Conservation (phyloP, 805 yeast genomes). For the Lipomyces lipofer region DNA sequence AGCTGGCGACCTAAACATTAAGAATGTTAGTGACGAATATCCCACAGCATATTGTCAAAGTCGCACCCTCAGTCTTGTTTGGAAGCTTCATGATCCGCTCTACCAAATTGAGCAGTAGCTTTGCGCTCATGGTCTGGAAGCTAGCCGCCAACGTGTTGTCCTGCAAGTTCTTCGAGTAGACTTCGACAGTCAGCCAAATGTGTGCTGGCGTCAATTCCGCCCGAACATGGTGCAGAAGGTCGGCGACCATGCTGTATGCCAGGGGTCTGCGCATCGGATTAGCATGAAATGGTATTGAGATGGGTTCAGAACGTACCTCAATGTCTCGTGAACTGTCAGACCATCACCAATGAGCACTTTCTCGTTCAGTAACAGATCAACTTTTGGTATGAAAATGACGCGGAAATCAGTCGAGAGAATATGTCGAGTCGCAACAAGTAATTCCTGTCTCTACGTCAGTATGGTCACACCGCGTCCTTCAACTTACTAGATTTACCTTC, state of each 20-base stretch:
- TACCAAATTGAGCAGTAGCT: conserved; percentile 78
- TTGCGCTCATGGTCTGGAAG: conserved; percentile 96
- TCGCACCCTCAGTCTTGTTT: conserved; percentile 60
- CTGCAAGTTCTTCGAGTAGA: conserved; percentile 76
- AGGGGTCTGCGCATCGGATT: conserved; percentile 52
- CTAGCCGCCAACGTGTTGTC: conserved; percentile 82
- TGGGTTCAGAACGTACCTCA: conserved; percentile 45
- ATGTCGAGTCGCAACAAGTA: conserved; percentile 91
- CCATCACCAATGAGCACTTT: conserved; percentile 89
- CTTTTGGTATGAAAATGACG: conserved; percentile 75
- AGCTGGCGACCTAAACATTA: conserved; percentile 61
- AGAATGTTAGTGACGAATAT: no score
- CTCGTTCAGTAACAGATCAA: conserved; percentile 83
- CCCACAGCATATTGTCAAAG: neutral
- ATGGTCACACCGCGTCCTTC: neutral
- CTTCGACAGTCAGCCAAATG: conserved; percentile 81
- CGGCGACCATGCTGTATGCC: conserved; percentile 95
- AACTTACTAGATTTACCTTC: conserved; percentile 42
- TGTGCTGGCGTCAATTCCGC: conserved; percentile 78
- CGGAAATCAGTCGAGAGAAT: conserved; percentile 89
- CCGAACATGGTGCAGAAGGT: conserved; percentile 88
- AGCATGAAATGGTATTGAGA: neutral
- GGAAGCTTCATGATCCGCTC: conserved; percentile 83
- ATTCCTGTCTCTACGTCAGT: conserved; percentile 46
- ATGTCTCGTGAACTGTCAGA: conserved; percentile 82